phyloP scores from a whole-genome alignment of 805 yeast species.

The Barnettozyma sucrosica region DNA sequence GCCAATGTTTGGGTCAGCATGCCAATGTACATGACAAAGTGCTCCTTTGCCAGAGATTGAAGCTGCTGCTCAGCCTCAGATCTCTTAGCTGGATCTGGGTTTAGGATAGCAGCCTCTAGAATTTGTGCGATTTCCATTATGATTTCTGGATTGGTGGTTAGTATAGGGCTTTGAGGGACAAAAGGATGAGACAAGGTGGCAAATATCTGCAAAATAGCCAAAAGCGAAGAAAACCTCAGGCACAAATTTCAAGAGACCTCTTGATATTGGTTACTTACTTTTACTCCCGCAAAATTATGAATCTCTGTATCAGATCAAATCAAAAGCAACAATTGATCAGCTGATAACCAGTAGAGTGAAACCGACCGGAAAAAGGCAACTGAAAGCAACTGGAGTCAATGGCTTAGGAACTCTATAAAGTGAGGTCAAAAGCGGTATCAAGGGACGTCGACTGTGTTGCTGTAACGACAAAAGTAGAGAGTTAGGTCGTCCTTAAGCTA shows the following conservation, averaged over 20 bases:
- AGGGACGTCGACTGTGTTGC: background rate
- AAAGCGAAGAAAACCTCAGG: background rate
- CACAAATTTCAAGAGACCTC: background rate
- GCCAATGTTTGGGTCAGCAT: slow-evolving; percentile 67
- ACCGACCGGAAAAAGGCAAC: background rate
- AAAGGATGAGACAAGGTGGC: background rate
- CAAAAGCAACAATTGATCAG: background rate
- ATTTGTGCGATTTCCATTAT: slow-evolving; percentile 54
- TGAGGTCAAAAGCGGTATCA: background rate
- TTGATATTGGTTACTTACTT: background rate
- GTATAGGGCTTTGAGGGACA: background rate
- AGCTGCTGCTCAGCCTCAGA: slow-evolving; percentile 75
- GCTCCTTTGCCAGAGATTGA: slow-evolving; percentile 60
- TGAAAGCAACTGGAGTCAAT: background rate
- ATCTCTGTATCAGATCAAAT: background rate
- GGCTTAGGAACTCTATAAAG: background rate
- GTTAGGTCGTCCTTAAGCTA: background rate
- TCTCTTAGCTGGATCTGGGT: slow-evolving; percentile 61
- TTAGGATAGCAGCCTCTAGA: slow-evolving; percentile 74
- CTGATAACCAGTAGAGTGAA: background rate
- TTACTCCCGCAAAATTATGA: background rate
- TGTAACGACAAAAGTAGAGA: background rate
- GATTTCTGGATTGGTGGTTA: slow-evolving; percentile 2
- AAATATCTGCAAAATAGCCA: background rate
- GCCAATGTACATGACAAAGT: slow-evolving; percentile 70